Percentiles rank a stretch among this genome's conserved stretches.
Evolutionary conservation across 495 filamentous ascomycete species (phyloP).

Genomic region (Penicillium argentinense): DNA sequence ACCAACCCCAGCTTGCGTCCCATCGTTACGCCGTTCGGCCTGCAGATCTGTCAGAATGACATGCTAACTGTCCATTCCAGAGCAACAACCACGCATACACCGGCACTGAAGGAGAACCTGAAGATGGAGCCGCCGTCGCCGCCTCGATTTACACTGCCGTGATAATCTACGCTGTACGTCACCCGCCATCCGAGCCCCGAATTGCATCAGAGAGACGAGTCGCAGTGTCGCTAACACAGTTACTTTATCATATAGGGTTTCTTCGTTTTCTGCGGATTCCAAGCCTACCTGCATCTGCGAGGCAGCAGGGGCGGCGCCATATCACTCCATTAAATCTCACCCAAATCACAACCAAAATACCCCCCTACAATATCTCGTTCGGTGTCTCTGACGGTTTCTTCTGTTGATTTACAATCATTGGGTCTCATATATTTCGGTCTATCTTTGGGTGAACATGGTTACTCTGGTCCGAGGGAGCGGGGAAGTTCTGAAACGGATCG

Average conservation of each 20-base stretch:
- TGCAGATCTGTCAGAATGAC: constrained; percentile 5
- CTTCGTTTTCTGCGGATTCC: constrained; percentile 84
- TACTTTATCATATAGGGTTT: constrained; percentile 58
- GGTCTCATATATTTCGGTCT: constrained; percentile 23
- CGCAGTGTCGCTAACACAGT: not conserved
- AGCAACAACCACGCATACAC: constrained; percentile 76
- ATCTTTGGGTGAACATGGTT: constrained; percentile 12
- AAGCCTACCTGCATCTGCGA: constrained; percentile 77
- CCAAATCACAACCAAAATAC: constrained; percentile 10
- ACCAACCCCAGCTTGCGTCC: constrained; percentile 6
- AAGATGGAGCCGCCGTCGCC: constrained; percentile 74
- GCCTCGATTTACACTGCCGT: constrained; percentile 82
- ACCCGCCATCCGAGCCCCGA: not conserved
- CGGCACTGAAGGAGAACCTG: constrained; percentile 69
- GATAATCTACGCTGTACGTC: constrained; percentile 77
- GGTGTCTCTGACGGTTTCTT: constrained; percentile 17
- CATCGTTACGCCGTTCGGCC: constrained; percentile 1
- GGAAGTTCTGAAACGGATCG: constrained; percentile 16
- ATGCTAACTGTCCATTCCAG: constrained; percentile 28
- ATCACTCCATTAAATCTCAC: constrained; percentile 56
- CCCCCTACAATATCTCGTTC: constrained; percentile 16
- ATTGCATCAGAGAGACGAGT: not conserved
- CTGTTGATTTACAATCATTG: constrained; percentile 20
- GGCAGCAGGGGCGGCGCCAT: constrained; percentile 80
- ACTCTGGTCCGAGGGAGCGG: constrained; percentile 7